These are phyloP conservation scores for Lentithecium fluviatile DNA, from an alignment of 495 filamentous ascomycete genomes.

Conservation along the genomic window DNA sequence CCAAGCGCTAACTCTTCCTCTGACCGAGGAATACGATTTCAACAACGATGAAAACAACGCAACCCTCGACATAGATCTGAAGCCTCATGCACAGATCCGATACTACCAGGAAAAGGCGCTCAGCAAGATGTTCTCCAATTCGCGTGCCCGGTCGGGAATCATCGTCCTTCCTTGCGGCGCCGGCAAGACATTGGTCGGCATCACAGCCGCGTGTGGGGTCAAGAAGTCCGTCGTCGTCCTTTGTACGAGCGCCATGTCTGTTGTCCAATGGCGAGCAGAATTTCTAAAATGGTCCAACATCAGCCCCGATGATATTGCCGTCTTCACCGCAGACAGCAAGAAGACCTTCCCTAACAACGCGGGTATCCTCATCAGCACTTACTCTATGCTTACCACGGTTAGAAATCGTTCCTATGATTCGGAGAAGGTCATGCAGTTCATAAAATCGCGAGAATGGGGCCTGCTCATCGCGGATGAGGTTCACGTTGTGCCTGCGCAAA, in stretches of 20 bases:
- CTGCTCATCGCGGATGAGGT: conserved; percentile 98
- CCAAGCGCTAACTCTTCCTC: conserved; percentile 78
- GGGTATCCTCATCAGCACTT: conserved; percentile 95
- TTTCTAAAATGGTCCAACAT: conserved; percentile 99
- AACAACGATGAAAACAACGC: conserved; percentile 88
- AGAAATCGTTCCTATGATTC: conserved; percentile 84
- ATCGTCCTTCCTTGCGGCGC: conserved; percentile 97
- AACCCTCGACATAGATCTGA: conserved; percentile 87
- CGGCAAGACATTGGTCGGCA: conserved; percentile 95
- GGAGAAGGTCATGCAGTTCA: conserved; percentile 97
- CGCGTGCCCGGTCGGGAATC: conserved; percentile 92
- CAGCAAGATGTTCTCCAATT: conserved; percentile 99
- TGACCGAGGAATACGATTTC: conserved; percentile 97
- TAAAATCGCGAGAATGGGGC: conserved; percentile 91
- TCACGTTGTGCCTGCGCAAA: conserved; percentile 93
- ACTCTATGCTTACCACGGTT: conserved; percentile 95
- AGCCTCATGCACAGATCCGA: conserved; percentile 79
- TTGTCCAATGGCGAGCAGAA: conserved; percentile 93
- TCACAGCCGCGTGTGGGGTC: conserved; percentile 95
- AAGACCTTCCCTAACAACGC: conserved; percentile 83
- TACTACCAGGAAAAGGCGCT: conserved; percentile 95
- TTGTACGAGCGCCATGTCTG: conserved; percentile 96
- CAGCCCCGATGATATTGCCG: conserved; percentile 83
- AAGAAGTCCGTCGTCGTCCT: conserved; percentile 94
- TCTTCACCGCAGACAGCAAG: conserved; percentile 95